Evolutionary conservation across 2,329 filamentous ascomycete species (phyloP).

Genomic region (Colletotrichum simmondsii): DNA sequence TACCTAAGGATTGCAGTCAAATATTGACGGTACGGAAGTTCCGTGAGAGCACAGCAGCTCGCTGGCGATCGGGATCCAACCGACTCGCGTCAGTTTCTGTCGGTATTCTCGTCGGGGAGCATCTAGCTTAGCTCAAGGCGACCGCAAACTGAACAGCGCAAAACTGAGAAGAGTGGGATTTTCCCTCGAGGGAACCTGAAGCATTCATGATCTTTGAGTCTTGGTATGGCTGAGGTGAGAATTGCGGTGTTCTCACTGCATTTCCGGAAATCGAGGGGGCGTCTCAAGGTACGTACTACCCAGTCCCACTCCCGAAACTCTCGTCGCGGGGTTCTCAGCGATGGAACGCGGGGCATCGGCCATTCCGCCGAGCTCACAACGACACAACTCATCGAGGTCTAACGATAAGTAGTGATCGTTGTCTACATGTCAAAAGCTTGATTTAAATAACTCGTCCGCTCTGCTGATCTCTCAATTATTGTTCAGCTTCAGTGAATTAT

Average conservation of each 20-base stretch:
- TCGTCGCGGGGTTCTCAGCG: constrained; percentile 4
- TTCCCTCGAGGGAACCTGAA: no score
- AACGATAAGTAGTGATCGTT: background rate
- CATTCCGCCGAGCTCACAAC: background rate
- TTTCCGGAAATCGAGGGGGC: background rate
- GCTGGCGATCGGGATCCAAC: background rate
- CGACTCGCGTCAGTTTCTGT: background rate
- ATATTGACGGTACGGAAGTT: background rate
- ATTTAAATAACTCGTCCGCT: no score
- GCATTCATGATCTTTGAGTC: no score
- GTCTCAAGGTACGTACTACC: background rate
- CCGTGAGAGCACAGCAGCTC: background rate
- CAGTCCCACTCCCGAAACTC: background rate
- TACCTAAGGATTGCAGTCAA: background rate
- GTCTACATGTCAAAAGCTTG: background rate
- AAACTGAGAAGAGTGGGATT: no score
- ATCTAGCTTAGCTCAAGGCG: background rate
- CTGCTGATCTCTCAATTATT: rapidly evolving
- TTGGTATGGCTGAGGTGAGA: background rate
- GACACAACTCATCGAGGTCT: background rate
- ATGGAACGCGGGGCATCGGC: constrained; percentile 9
- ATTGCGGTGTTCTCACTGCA: background rate
- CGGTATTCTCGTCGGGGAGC: background rate
- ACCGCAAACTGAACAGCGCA: no score
- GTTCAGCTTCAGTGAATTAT: background rate